phyloP scores from a whole-genome alignment of 169 alveolate species.

The Eimeria necatrix region DNA sequence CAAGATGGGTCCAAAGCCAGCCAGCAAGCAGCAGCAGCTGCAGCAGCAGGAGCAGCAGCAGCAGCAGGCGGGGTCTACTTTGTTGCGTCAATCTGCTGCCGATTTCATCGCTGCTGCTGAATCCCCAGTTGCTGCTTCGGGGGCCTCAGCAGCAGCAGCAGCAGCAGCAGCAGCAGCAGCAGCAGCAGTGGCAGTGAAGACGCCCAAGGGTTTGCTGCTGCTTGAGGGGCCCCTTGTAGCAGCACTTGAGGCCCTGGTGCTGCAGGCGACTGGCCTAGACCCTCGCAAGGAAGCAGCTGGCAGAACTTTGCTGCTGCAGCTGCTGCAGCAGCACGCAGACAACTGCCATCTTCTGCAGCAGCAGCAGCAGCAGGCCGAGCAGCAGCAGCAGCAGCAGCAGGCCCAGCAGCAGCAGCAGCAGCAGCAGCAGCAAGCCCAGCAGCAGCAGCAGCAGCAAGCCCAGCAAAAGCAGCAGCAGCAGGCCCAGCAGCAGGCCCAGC shows the following conservation, averaged over 20 bases:
- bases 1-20: not conserved
- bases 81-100: slow-evolving; percentile 50
- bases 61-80: slow-evolving; percentile 16
- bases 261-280: not conserved
- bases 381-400: slow-evolving; percentile 5
- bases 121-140: not conserved
- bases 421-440: not conserved
- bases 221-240: slow-evolving; percentile 7
- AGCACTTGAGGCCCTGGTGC: not conserved
- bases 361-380: slow-evolving; percentile 37
- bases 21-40: not conserved
- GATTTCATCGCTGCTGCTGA: slow-evolving; percentile 38
- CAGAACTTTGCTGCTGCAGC: slow-evolving; percentile 57
- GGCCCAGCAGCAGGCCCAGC: slow-evolving; percentile 4
- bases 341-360: slow-evolving; percentile 37
- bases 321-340: slow-evolving; percentile 63
- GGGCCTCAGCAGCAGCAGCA: not conserved
- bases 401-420: not conserved
- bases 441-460: not conserved
- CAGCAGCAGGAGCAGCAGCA: slow-evolving; percentile 64
- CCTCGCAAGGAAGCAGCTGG: not conserved
- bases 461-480: not conserved
- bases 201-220: slow-evolving; percentile 43
- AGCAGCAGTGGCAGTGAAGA: slow-evolving; percentile 60
- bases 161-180: slow-evolving; percentile 4